phyloP scores from a whole-genome alignment of 805 yeast genomes.

The Torulaspora gathmanii region DNA sequence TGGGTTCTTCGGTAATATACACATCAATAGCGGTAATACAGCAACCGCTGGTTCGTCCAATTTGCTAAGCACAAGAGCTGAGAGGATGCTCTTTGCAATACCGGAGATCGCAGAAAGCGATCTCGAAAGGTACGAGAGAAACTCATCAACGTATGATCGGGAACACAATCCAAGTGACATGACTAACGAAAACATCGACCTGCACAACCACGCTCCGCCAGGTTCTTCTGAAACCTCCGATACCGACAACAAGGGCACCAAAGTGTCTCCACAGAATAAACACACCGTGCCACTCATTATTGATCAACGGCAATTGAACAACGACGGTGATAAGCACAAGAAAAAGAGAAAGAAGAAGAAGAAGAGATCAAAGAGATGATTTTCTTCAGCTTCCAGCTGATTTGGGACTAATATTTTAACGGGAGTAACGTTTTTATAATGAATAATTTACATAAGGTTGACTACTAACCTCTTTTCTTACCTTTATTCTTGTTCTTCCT shows the following conservation, averaged over 20 bases:
- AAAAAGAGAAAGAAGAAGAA: slow-evolving; percentile 20
- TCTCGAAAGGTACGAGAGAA: slow-evolving; percentile 30
- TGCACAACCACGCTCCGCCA: not conserved
- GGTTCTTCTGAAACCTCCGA: not conserved
- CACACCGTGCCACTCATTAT: not conserved
- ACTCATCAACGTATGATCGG: slow-evolving; percentile 34
- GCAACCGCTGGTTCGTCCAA: slow-evolving; percentile 8
- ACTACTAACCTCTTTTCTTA: slow-evolving; percentile 25
- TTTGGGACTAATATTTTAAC: not conserved
- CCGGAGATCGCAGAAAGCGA: slow-evolving; percentile 9
- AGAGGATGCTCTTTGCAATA: slow-evolving; percentile 2
- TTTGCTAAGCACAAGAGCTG: not conserved
- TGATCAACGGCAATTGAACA: not conserved
- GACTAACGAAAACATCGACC: slow-evolving; percentile 2
- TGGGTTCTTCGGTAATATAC: slow-evolving; percentile 43
- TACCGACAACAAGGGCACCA: not conserved
- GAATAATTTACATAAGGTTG: slow-evolving; percentile 9
- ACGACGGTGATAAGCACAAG: slow-evolving; percentile 8
- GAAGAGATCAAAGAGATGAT: slow-evolving; percentile 14
- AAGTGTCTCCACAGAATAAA: not conserved
- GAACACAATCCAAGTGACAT: slow-evolving; percentile 27
- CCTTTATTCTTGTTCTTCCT: slow-evolving; percentile 28
- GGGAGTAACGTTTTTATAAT: slow-evolving; percentile 2
- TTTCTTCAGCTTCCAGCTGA: not conserved
- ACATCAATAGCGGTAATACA: slow-evolving; percentile 9